A percentile compares a stretch with the other conserved stretches of the same genome.
phyloP scores from a whole-genome alignment of 768 basidiomycete genomes.

The Leccinum variicolor region DNA sequence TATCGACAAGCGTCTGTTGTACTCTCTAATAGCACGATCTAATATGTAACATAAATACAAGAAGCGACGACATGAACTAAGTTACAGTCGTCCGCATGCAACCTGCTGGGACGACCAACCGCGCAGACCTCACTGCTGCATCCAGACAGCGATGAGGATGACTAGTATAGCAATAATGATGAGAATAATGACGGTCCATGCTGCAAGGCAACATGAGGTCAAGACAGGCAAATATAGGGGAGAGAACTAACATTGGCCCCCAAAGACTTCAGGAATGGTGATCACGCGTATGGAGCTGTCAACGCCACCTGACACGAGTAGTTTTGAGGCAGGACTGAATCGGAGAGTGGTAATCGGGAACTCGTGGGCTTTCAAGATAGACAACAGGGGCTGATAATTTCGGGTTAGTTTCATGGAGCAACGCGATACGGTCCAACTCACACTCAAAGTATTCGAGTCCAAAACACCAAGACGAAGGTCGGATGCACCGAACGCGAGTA shows the following conservation, averaged over 20 bases:
- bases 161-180: slow-evolving; percentile 42
- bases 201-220: slow-evolving; percentile 30
- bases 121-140: slow-evolving; percentile 24
- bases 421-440: slow-evolving; percentile 35
- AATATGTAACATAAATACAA: slow-evolving; percentile 30
- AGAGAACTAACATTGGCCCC: slow-evolving; percentile 49
- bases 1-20: slow-evolving; percentile 8
- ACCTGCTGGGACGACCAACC: background rate
- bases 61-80: slow-evolving; percentile 1
- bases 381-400: slow-evolving; percentile 67
- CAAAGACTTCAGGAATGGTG: slow-evolving; percentile 57
- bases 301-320: slow-evolving; percentile 86
- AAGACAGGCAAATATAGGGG: slow-evolving; percentile 21
- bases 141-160: slow-evolving; percentile 40
- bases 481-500: slow-evolving; percentile 83
- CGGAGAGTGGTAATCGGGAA: slow-evolving; percentile 87
- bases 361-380: slow-evolving; percentile 91
- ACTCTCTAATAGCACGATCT: slow-evolving; percentile 15
- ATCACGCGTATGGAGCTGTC: slow-evolving; percentile 86
- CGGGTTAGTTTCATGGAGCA: background rate
- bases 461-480: slow-evolving; percentile 83
- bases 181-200: slow-evolving; percentile 38
- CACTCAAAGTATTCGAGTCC: slow-evolving; percentile 73
- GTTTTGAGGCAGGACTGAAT: slow-evolving; percentile 80
- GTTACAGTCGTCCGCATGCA: background rate